These are phyloP conservation scores for Staphylotrichum tortipilum DNA, from an alignment of 495 filamentous ascomycete genomes.

Conservation along the genomic window DNA sequence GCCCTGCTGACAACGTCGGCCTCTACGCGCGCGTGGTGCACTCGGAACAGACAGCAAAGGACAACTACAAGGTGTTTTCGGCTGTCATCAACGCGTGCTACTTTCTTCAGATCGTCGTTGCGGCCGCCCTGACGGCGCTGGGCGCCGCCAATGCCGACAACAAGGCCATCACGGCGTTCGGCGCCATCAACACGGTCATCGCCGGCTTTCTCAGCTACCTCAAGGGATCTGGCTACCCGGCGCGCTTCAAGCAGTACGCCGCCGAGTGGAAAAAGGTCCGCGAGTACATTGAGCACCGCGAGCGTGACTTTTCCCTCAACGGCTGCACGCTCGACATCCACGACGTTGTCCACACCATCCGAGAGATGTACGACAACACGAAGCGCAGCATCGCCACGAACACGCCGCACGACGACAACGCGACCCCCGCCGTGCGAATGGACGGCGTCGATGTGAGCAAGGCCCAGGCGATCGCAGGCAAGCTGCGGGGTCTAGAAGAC, in stretches of 20 bases:
- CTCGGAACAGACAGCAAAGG: background rate
- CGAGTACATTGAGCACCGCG: constrained; percentile 1
- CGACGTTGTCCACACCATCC: background rate
- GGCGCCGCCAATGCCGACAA: constrained; percentile 1
- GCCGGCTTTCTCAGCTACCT: constrained; percentile 3
- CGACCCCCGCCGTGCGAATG: background rate
- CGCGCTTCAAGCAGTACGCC: background rate
- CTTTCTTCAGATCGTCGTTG: constrained; percentile 4
- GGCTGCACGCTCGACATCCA: constrained; percentile 1
- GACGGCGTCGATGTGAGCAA: background rate
- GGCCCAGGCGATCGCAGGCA: background rate
- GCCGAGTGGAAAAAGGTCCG: constrained; percentile 1
- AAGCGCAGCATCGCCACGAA: background rate
- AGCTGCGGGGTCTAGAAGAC: background rate
- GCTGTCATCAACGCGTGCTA: background rate
- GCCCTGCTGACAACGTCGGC: constrained; percentile 1
- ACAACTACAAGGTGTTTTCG: constrained; percentile 3
- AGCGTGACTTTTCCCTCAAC: background rate
- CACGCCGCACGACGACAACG: background rate
- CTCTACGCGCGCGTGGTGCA: constrained; percentile 1
- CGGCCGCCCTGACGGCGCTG: constrained; percentile 1
- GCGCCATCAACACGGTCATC: background rate
- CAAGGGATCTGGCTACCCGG: constrained; percentile 3
- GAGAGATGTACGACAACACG: constrained; percentile 1
- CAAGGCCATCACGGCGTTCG: constrained; percentile 1